Conservation (phyloP, 345 rosid species). For the Turritis glabra region DNA sequence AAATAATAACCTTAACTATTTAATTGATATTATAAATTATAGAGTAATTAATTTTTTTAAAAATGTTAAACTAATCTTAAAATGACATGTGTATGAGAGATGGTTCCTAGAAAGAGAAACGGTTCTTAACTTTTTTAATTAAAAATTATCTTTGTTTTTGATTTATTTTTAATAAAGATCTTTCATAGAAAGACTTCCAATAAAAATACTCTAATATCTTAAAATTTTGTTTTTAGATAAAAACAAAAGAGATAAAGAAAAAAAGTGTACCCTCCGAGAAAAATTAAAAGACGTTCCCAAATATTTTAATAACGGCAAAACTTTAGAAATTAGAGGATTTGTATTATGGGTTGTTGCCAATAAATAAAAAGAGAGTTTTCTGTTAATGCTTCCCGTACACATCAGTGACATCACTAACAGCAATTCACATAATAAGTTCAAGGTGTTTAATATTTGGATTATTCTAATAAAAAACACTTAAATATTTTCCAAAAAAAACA, state of each 20-base stretch:
- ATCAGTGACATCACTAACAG: neutral
- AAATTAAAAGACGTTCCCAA: constrained; percentile 31
- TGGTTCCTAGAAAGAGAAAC: too few species aligned
- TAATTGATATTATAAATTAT: too few species aligned
- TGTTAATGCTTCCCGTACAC: neutral
- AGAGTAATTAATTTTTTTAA: too few species aligned
- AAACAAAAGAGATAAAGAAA: constrained; percentile 34
- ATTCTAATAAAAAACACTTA: neutral
- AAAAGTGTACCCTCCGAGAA: constrained; percentile 25
- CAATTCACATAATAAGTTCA: neutral
- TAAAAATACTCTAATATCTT: too few species aligned
- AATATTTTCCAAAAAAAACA: neutral
- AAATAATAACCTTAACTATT: too few species aligned
- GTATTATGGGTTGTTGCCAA: neutral
- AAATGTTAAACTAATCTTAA: too few species aligned
- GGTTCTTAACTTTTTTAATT: too few species aligned
- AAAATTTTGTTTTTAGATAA: constrained; percentile 36
- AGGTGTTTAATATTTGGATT: neutral
- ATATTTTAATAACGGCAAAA: constrained; percentile 10
- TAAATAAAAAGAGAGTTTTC: neutral
- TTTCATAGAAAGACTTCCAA: too few species aligned
- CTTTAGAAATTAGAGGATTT: constrained; percentile 3
- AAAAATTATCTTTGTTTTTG: too few species aligned
- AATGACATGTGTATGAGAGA: too few species aligned
- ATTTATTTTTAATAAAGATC: too few species aligned